Evolutionary conservation across 2,329 filamentous ascomycete species (phyloP).

Genomic region (Arthrobotrys megalospora): DNA sequence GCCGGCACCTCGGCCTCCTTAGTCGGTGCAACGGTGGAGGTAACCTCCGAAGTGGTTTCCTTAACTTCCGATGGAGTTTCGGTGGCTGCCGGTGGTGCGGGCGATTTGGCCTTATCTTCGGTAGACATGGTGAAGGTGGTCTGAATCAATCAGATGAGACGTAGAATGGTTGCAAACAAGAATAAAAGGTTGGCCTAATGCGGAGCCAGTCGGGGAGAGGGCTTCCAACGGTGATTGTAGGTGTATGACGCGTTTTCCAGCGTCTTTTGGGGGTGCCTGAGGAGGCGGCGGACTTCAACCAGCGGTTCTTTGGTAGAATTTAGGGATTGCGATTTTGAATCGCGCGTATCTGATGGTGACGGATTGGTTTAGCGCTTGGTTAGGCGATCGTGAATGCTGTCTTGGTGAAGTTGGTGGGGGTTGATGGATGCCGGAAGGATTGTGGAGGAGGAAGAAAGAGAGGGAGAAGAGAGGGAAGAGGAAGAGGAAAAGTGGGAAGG

Average conservation of each 20-base stretch:
- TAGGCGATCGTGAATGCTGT: slow-evolving; percentile 37
- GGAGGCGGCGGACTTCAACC: slow-evolving; percentile 31
- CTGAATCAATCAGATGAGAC: slow-evolving; percentile 18
- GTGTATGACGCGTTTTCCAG: slow-evolving; percentile 58
- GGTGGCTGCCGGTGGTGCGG: slow-evolving; percentile 52
- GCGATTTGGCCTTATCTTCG: slow-evolving; percentile 49
- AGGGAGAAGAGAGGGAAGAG: slow-evolving; percentile 41
- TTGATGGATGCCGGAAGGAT: slow-evolving; percentile 27
- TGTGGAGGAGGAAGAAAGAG: slow-evolving; percentile 41
- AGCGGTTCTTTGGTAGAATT: slow-evolving; percentile 30
- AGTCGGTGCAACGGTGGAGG: slow-evolving; percentile 59
- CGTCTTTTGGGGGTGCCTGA: slow-evolving; percentile 43
- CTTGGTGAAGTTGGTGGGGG: slow-evolving; percentile 26
- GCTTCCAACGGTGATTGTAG: slow-evolving; percentile 43
- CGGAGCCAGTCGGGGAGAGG: neutral
- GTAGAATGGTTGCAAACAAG: neutral
- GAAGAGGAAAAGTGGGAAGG: slow-evolving; percentile 57
- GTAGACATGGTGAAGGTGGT: slow-evolving; percentile 41
- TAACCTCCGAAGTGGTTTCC: slow-evolving; percentile 57
- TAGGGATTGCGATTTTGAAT: slow-evolving; percentile 54
- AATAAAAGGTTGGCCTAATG: neutral
- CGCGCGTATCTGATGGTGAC: slow-evolving; percentile 44
- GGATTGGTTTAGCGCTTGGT: slow-evolving; percentile 26
- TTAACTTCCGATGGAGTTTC: slow-evolving; percentile 58
- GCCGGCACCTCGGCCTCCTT: slow-evolving; percentile 57